A percentile compares a stretch with the other conserved stretches of the same genome.
These are phyloP conservation scores for Diaporthe sp. DNA, from an alignment of 2,329 filamentous ascomycete species.

Conservation along the genomic window DNA sequence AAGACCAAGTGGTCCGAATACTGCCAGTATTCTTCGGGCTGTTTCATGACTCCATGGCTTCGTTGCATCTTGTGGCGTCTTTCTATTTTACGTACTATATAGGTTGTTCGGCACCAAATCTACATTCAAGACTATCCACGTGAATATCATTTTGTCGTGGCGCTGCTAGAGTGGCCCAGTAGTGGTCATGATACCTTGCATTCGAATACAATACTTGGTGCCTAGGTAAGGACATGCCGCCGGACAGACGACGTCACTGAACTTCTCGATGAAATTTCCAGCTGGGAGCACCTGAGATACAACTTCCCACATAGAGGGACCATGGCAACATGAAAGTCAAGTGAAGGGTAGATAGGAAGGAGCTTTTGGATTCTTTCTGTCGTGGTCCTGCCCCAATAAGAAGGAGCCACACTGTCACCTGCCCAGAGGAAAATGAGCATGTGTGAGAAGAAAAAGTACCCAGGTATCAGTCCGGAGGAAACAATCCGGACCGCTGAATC, in stretches of 20 bases:
- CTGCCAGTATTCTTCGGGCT: conserved; percentile 2
- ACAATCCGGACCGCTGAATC: conserved; percentile 7
- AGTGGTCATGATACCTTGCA: conserved; percentile 9
- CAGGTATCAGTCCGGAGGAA: conserved; percentile 7
- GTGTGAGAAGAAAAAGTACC: not conserved
- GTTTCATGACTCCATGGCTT: not conserved
- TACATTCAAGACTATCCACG: not conserved
- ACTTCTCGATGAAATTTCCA: not conserved
- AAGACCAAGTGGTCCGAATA: conserved; percentile 4
- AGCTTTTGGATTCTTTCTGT: not conserved
- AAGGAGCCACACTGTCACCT: conserved; percentile 21
- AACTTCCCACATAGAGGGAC: conserved; percentile 12
- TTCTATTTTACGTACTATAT: not conserved
- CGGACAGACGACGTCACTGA: not conserved
- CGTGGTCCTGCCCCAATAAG: not conserved
- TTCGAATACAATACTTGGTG: conserved; percentile 12
- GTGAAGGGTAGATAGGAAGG: not conserved
- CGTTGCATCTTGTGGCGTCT: not conserved
- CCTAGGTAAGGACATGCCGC: conserved; percentile 2
- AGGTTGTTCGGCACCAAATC: conserved; percentile 8
- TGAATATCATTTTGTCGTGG: not conserved
- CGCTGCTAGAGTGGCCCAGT: not conserved
- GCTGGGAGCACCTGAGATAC: conserved; percentile 13
- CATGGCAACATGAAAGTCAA: conserved; percentile 5
- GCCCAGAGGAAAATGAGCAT: not conserved